phyloP scores from a whole-genome alignment of 1,139 yeast species.

The Casaregolazyma suthepensis region DNA sequence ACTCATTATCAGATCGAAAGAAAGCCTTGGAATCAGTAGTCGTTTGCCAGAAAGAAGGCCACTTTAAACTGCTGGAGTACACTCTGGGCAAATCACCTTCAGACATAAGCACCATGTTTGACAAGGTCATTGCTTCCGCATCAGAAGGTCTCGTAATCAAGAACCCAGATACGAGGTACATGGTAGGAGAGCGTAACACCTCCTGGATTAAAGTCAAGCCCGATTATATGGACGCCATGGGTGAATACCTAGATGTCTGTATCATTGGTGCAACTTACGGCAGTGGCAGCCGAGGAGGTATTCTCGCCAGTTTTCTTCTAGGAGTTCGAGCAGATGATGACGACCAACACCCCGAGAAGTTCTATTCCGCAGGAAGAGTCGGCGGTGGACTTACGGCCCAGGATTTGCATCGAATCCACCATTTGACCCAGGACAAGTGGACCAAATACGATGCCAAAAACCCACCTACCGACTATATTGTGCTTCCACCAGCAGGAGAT shows the following conservation, averaged over 20 bases:
- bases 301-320: slow-evolving; percentile 59
- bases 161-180: slow-evolving; percentile 53
- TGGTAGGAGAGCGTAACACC: slow-evolving; percentile 51
- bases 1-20: slow-evolving; percentile 54
- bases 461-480: slow-evolving; percentile 40
- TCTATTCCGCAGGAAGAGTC: slow-evolving; percentile 65
- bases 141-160: slow-evolving; percentile 85
- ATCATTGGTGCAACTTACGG: slow-evolving; percentile 76
- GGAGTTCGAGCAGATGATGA: slow-evolving; percentile 50
- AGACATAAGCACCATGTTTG: slow-evolving; percentile 53
- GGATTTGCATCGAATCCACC: slow-evolving; percentile 55
- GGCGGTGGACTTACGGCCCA: slow-evolving; percentile 75
- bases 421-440: slow-evolving; percentile 61
- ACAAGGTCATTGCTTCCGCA: slow-evolving; percentile 45
- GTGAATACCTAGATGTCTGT: slow-evolving; percentile 75
- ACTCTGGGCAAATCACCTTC: slow-evolving; percentile 40
- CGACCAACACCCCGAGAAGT: slow-evolving; percentile 23
- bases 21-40: slow-evolving; percentile 41
- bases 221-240: slow-evolving; percentile 78
- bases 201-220: slow-evolving; percentile 89
- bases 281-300: slow-evolving; percentile 41
- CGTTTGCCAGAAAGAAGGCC: slow-evolving; percentile 43
- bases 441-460: slow-evolving; percentile 33
- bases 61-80: slow-evolving; percentile 52
- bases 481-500: slow-evolving; percentile 7